Evolutionary conservation across 352 stramenopile species (phyloP).

Genomic region (Lagenidium giganteum): DNA sequence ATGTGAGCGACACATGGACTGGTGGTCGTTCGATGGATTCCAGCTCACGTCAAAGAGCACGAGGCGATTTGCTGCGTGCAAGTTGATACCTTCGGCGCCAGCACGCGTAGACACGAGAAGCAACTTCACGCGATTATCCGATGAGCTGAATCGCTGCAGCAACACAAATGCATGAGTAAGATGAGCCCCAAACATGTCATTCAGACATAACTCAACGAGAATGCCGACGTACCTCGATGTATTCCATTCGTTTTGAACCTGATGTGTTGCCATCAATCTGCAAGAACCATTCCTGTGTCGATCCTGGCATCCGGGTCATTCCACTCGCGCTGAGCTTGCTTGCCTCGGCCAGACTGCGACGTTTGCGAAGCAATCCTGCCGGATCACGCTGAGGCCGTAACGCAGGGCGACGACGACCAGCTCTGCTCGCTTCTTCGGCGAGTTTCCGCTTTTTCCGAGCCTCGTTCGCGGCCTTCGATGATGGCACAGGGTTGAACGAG

Average conservation of each 20-base stretch:
- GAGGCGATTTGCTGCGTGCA: slow-evolving; percentile 87
- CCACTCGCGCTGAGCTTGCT: not conserved
- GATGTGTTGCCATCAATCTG: slow-evolving; percentile 78
- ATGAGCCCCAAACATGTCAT: slow-evolving; percentile 1
- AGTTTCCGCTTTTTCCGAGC: too few species aligned
- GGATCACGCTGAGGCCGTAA: slow-evolving; percentile 15
- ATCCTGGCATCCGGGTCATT: not conserved
- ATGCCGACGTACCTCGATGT: slow-evolving; percentile 63
- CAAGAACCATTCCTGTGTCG: slow-evolving; percentile 52
- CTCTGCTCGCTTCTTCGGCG: too few species aligned
- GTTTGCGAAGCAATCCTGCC: slow-evolving; percentile 13
- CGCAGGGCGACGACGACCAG: too few species aligned
- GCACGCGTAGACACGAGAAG: slow-evolving; percentile 76
- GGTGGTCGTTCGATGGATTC: slow-evolving; percentile 88
- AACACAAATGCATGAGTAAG: too few species aligned
- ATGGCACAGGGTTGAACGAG: slow-evolving; percentile 52
- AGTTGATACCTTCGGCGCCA: slow-evolving; percentile 85
- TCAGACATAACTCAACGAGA: too few species aligned
- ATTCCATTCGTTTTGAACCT: slow-evolving; percentile 77
- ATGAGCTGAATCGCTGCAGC: slow-evolving; percentile 57
- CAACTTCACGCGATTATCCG: slow-evolving; percentile 48
- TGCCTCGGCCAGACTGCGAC: too few species aligned
- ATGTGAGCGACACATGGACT: slow-evolving; percentile 91
- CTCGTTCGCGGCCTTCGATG: too few species aligned
- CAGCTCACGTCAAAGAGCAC: slow-evolving; percentile 90